Evolutionary conservation across 2,329 filamentous ascomycete genomes (phyloP).

Genomic region (Colletotrichum sp.): DNA sequence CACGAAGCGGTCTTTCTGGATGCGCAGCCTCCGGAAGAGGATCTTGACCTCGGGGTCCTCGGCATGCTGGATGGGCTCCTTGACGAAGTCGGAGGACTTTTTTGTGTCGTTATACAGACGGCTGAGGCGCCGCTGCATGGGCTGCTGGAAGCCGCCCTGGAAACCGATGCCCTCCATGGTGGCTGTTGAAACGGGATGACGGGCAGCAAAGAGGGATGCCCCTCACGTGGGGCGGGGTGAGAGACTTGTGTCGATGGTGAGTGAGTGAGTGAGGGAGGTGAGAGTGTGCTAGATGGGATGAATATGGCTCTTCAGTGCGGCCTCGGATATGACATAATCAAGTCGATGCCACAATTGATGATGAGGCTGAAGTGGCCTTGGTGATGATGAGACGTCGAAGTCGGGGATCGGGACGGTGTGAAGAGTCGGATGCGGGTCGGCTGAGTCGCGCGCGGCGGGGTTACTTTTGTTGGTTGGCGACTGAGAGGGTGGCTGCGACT

Average conservation of each 20-base stretch:
- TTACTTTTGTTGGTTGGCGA: not conserved
- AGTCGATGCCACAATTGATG: not conserved
- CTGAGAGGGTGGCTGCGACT: not conserved
- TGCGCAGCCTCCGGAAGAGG: slow-evolving; percentile 76
- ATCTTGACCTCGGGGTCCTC: slow-evolving; percentile 73
- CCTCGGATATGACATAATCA: slow-evolving; percentile 2
- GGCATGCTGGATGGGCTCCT: slow-evolving; percentile 64
- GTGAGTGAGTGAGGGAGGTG: not conserved
- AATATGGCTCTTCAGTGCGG: not conserved
- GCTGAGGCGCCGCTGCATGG: slow-evolving; percentile 67
- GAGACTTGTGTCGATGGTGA: not conserved
- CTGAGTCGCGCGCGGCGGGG: slow-evolving; percentile 1
- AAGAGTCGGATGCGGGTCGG: slow-evolving; percentile 3
- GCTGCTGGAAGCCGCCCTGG: slow-evolving; percentile 56
- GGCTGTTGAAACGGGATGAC: not conserved
- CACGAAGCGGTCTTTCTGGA: slow-evolving; percentile 79
- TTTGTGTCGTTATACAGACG: slow-evolving; percentile 83
- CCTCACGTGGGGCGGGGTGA: slow-evolving; percentile 3
- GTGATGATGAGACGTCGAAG: not conserved
- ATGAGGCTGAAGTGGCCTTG: not conserved
- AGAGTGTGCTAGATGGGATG: not conserved
- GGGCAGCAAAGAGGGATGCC: not conserved
- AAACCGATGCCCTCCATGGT: slow-evolving; percentile 58
- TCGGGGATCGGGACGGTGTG: not conserved
- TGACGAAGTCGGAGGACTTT: slow-evolving; percentile 75